A percentile compares a stretch with the other conserved stretches of the same genome.
phyloP scores from a whole-genome alignment of 2,329 filamentous ascomycete genomes.

The Cryoendolithus antarcticus region DNA sequence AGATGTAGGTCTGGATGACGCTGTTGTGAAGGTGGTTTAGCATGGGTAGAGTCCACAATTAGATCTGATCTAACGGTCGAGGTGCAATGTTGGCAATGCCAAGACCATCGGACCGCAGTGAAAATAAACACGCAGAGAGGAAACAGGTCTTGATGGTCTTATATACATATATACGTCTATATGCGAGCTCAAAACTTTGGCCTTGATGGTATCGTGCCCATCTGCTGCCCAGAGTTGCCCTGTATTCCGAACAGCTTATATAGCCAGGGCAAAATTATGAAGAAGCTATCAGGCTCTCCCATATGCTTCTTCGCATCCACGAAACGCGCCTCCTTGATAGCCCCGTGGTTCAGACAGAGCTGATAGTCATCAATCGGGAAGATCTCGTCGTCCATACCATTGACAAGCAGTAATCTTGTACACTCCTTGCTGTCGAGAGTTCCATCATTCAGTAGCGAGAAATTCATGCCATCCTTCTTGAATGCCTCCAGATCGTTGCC shows the following conservation, averaged over 20 bases:
- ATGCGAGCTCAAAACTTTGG: slow-evolving; percentile 25
- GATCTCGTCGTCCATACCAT: slow-evolving; percentile 48
- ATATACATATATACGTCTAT: too few species aligned
- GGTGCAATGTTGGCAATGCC: too few species aligned
- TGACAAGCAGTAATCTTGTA: slow-evolving; percentile 41
- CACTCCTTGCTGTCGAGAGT: slow-evolving; percentile 40
- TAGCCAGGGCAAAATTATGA: slow-evolving; percentile 37
- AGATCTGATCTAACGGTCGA: too few species aligned
- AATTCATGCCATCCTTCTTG: slow-evolving; percentile 39
- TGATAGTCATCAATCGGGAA: slow-evolving; percentile 51
- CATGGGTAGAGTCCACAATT: too few species aligned
- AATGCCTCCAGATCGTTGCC: slow-evolving; percentile 30
- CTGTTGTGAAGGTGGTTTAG: too few species aligned
- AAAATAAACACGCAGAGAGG: too few species aligned
- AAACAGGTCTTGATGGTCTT: too few species aligned
- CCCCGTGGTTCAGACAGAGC: slow-evolving; percentile 40
- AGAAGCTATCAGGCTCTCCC: slow-evolving; percentile 39
- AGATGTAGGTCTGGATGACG: too few species aligned
- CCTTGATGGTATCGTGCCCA: slow-evolving; percentile 36
- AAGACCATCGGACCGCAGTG: too few species aligned
- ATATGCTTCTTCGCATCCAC: slow-evolving; percentile 35
- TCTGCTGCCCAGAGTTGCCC: slow-evolving; percentile 29
- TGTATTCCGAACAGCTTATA: slow-evolving; percentile 36
- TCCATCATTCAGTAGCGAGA: slow-evolving; percentile 43
- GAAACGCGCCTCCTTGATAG: slow-evolving; percentile 40